Evolutionary conservation across 73 alveolate species (phyloP).

Genomic region (Paramecium sexaurelia): DNA sequence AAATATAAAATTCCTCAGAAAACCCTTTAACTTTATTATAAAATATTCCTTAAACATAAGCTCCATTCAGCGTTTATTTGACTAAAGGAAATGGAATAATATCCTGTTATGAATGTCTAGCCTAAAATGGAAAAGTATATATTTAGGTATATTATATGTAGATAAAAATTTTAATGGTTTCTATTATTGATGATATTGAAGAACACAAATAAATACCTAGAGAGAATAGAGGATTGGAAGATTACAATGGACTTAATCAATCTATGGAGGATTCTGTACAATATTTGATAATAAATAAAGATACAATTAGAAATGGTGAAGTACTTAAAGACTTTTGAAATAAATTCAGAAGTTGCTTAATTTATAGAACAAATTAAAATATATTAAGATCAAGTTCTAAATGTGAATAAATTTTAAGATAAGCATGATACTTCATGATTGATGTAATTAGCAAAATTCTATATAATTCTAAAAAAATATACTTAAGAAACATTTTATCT

Average conservation of each 20-base stretch:
- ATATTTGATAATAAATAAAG: neutral
- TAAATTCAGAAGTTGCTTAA: neutral
- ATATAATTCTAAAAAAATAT: neutral
- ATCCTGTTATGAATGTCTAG: conserved; percentile 54
- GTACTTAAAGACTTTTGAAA: neutral
- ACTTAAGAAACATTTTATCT: too few relatives aligned
- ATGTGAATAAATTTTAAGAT: neutral
- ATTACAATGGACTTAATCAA: neutral
- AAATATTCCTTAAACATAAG: neutral
- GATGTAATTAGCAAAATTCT: neutral
- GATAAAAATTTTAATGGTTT: neutral
- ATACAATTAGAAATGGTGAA: neutral
- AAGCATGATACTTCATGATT: neutral
- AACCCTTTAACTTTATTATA: neutral
- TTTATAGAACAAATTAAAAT: neutral
- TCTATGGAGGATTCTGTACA: neutral
- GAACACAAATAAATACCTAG: neutral
- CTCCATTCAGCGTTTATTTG: conserved; percentile 56
- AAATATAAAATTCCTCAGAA: neutral
- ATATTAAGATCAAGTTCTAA: neutral
- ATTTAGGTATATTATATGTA: neutral
- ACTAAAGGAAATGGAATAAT: conserved; percentile 56
- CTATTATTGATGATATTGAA: neutral
- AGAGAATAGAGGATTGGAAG: neutral
- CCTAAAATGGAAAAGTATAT: neutral